Percentiles rank a stretch among this genome's conserved stretches.
Conservation (phyloP, 1,139 yeast genomes). For the Groenewaldozyma sp. region DNA sequence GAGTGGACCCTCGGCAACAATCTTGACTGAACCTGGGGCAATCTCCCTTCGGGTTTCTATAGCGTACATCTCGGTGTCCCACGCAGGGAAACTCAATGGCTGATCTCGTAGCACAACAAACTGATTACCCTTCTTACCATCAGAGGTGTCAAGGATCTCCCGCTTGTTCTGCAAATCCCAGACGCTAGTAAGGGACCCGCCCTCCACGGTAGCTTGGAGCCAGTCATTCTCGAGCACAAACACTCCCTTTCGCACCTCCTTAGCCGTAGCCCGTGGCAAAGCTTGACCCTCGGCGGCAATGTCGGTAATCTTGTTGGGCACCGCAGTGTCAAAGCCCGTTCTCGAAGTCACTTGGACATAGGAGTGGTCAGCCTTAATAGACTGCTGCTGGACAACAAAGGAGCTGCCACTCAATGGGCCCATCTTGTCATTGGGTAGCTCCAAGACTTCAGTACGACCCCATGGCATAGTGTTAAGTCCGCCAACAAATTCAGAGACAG, state of each 20-base stretch:
- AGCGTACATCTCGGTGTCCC: constrained; percentile 93
- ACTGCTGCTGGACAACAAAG: constrained; percentile 5
- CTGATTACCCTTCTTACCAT: constrained; percentile 60
- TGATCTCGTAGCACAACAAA: constrained; percentile 77
- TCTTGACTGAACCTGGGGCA: constrained; percentile 35
- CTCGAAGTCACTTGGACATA: constrained; percentile 11
- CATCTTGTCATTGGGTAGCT: constrained; percentile 24
- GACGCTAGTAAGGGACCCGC: constrained; percentile 63
- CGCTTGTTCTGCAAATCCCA: constrained; percentile 51
- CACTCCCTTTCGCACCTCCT: constrained; percentile 32
- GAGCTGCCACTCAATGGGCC: constrained; percentile 2
- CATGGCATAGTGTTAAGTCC: constrained; percentile 60
- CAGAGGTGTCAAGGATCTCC: constrained; percentile 50
- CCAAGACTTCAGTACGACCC: constrained; percentile 49
- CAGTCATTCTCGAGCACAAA: constrained; percentile 52
- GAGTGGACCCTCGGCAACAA: constrained; percentile 47
- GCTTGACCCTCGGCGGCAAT: background rate
- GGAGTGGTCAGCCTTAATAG: constrained; percentile 6
- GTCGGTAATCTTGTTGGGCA: constrained; percentile 3
- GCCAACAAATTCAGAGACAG: constrained; percentile 14
- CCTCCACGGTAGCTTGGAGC: constrained; percentile 48
- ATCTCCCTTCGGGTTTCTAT: constrained; percentile 56
- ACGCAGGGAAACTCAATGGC: constrained; percentile 86
- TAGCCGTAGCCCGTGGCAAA: constrained; percentile 24
- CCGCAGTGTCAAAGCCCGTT: constrained; percentile 13